Percentiles rank a stretch among this genome's conserved stretches.
Conservation (phyloP, 306 rosid genomes). For the Sesbania bispinosa region DNA sequence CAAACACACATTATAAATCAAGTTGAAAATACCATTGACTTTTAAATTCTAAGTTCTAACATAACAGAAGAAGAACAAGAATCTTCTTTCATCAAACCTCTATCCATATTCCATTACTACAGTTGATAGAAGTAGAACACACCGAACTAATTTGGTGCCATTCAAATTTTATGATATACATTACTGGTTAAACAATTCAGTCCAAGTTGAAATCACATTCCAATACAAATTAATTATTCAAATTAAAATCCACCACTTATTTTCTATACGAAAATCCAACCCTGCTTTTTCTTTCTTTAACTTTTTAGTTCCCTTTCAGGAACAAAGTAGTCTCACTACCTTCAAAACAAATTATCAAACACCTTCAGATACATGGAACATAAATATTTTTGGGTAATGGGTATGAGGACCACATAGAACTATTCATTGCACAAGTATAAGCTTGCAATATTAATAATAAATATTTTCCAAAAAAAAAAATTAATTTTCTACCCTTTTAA, state of each 20-base stretch:
- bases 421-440: background rate
- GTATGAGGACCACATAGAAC: background rate
- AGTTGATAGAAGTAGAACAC: conserved; percentile 5
- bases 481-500: background rate
- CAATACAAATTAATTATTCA: background rate
- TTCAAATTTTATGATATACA: background rate
- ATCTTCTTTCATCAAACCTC: background rate
- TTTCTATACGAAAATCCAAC: background rate
- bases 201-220: conserved; percentile 4
- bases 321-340: background rate
- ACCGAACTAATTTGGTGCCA: background rate
- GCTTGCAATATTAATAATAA: background rate
- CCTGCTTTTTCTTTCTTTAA: background rate
- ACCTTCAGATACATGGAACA: conserved; percentile 1
- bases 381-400: background rate
- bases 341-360: background rate
- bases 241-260: background rate
- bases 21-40: background rate
- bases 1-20: conserved; percentile 20
- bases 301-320: no score
- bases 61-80: background rate
- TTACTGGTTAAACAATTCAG: background rate
- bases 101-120: background rate
- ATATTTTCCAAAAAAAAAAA: background rate
- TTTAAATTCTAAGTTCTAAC: background rate